Evolutionary conservation across 495 filamentous ascomycete genomes (phyloP).

Genomic region (Rhypophila decipiens): DNA sequence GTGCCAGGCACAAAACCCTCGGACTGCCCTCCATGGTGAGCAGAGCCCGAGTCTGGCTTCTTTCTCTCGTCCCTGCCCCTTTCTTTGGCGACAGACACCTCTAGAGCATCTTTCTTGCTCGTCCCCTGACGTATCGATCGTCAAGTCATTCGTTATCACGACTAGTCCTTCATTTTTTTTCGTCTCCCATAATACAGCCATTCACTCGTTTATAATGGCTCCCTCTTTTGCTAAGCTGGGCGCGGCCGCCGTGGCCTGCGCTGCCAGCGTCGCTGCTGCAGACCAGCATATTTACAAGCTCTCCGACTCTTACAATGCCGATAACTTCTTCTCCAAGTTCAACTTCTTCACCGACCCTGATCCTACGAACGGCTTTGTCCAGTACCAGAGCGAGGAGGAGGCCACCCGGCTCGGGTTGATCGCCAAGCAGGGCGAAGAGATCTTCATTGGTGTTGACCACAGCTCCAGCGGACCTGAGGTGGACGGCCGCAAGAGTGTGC

Average conservation of each 20-base stretch:
- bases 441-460: slow-evolving; percentile 46
- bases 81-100: slow-evolving; percentile 16
- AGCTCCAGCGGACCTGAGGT: slow-evolving; percentile 8
- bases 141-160: slow-evolving; percentile 42
- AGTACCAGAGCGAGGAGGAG: slow-evolving; percentile 48
- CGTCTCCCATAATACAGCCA: too few relatives aligned
- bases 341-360: slow-evolving; percentile 31
- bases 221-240: slow-evolving; percentile 36
- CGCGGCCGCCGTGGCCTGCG: slow-evolving; percentile 31
- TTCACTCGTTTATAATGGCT: slow-evolving; percentile 40
- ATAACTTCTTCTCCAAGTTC: slow-evolving; percentile 50
- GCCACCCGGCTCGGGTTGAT: slow-evolving; percentile 53
- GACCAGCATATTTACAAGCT: slow-evolving; percentile 31
- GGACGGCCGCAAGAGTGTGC: slow-evolving; percentile 57
- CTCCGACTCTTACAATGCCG: slow-evolving; percentile 36
- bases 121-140: slow-evolving; percentile 44
- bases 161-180: too few relatives aligned
- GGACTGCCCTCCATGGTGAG: neutral
- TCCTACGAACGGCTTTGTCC: slow-evolving; percentile 60
- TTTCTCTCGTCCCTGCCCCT: slow-evolving; percentile 15
- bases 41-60: neutral
- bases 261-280: slow-evolving; percentile 20
- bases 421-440: slow-evolving; percentile 34
- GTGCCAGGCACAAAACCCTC: too few relatives aligned
- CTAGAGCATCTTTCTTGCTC: slow-evolving; percentile 33